Conservation (phyloP, 192 early-diverging fungal genomes). For the Backusella morwellensis region DNA sequence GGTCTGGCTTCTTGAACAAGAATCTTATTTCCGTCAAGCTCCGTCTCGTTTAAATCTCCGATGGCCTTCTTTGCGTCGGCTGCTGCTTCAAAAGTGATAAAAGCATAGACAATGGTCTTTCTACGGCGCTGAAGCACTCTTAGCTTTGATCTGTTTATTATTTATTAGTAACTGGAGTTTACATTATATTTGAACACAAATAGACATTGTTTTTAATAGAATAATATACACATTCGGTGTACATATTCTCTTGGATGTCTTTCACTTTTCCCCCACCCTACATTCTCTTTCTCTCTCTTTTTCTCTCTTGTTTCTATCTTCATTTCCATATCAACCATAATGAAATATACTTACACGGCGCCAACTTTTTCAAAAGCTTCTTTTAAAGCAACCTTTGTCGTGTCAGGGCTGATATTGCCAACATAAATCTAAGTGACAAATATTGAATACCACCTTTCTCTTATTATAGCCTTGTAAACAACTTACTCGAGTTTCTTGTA, state of each 20-base stretch:
- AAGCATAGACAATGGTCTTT: slow-evolving; percentile 84
- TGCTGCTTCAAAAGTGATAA: slow-evolving; percentile 79
- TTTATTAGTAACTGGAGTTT: background rate
- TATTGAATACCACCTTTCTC: background rate
- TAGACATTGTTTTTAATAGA: background rate
- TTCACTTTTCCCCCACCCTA: background rate
- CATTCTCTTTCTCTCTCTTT: background rate
- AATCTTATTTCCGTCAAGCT: slow-evolving; percentile 82
- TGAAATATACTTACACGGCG: background rate
- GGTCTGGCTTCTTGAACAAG: slow-evolving; percentile 87
- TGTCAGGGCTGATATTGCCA: background rate
- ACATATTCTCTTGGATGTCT: background rate
- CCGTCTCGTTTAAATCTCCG: slow-evolving; percentile 69
- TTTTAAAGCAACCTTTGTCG: background rate
- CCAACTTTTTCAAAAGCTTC: background rate
- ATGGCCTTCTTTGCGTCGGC: slow-evolving; percentile 74
- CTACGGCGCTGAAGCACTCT: background rate
- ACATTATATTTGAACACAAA: background rate
- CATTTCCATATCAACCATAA: background rate
- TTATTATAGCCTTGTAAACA: background rate
- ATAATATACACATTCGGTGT: background rate
- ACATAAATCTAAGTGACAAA: background rate
- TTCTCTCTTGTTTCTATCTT: background rate
- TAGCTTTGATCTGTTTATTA: background rate
- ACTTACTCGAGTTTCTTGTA: background rate